Conservation (phyloP, 306 rosid species). For the Cyclanthera cordifolia region DNA sequence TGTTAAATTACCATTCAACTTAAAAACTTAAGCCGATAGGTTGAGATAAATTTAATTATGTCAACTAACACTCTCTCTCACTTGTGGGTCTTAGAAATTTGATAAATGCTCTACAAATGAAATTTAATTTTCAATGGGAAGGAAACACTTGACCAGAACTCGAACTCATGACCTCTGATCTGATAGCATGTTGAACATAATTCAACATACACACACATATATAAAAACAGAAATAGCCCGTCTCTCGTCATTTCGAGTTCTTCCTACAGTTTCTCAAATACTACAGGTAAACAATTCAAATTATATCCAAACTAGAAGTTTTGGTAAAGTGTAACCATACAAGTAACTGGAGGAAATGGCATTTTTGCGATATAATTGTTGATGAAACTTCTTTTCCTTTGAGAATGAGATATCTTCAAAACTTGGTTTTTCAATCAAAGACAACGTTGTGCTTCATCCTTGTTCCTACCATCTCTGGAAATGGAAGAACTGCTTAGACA, state of each 20-base stretch:
- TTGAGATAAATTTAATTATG: too few relatives aligned
- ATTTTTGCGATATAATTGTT: conserved; percentile 27
- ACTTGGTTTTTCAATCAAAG: not conserved
- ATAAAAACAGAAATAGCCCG: not conserved
- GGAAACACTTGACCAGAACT: too few relatives aligned
- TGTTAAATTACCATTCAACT: too few relatives aligned
- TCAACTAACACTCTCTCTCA: too few relatives aligned
- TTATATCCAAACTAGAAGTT: conserved; percentile 3
- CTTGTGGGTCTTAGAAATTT: too few relatives aligned
- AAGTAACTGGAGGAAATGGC: conserved; percentile 99
- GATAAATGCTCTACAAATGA: too few relatives aligned
- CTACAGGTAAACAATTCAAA: conserved; percentile 20
- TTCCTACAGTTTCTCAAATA: not conserved
- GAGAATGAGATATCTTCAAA: conserved; percentile 13
- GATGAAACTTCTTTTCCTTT: conserved; percentile 10
- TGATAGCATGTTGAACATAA: too few relatives aligned
- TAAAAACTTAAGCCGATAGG: too few relatives aligned
- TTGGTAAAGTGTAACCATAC: conserved; percentile 45
- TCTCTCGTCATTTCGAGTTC: not conserved
- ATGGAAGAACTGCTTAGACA: conserved; percentile 1
- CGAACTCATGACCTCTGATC: too few relatives aligned
- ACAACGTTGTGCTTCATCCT: not conserved
- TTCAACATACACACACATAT: too few relatives aligned
- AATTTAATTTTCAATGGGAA: too few relatives aligned
- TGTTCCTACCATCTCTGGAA: conserved; percentile 1